phyloP scores from a whole-genome alignment of 1,139 yeast species.

The Taphrina flavorubra region DNA sequence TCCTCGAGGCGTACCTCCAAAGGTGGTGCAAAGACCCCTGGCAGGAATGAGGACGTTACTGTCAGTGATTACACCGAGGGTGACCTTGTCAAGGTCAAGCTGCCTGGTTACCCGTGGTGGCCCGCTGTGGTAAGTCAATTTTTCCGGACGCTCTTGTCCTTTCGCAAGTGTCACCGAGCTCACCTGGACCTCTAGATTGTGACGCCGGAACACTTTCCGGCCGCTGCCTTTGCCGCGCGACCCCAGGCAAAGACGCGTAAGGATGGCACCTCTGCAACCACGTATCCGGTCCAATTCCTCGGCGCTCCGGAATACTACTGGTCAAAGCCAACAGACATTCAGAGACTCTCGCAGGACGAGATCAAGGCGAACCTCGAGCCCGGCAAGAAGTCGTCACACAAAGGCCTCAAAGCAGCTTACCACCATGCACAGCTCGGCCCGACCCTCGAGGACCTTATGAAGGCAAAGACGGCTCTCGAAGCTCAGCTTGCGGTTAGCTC shows the following conservation, averaged over 20 bases:
- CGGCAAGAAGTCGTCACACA: constrained; percentile 30
- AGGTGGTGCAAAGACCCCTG: constrained; percentile 16
- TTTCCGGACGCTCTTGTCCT: neutral
- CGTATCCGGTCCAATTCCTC: constrained; percentile 35
- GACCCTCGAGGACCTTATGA: constrained; percentile 28
- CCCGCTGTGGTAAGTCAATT: constrained; percentile 36
- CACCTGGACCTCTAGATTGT: constrained; percentile 15
- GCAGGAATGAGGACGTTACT: constrained; percentile 16
- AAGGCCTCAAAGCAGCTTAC: constrained; percentile 31
- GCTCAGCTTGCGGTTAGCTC: constrained; percentile 1
- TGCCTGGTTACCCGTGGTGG: constrained; percentile 43
- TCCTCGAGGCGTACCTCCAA: constrained; percentile 10
- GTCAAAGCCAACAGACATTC: constrained; percentile 33
- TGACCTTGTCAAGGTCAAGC: constrained; percentile 37
- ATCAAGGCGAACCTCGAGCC: constrained; percentile 5
- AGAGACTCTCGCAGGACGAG: constrained; percentile 31
- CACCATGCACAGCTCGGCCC: constrained; percentile 27
- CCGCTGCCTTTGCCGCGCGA: constrained; percentile 33
- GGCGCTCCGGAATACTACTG: constrained; percentile 39
- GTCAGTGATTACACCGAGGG: constrained; percentile 27
- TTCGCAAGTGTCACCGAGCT: neutral
- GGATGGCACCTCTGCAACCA: constrained; percentile 30
- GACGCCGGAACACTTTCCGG: constrained; percentile 35
- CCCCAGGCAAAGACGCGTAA: constrained; percentile 32
- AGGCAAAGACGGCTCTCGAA: constrained; percentile 18